phyloP scores from a whole-genome alignment of 495 filamentous ascomycete genomes.

The Apodospora peruviana region DNA sequence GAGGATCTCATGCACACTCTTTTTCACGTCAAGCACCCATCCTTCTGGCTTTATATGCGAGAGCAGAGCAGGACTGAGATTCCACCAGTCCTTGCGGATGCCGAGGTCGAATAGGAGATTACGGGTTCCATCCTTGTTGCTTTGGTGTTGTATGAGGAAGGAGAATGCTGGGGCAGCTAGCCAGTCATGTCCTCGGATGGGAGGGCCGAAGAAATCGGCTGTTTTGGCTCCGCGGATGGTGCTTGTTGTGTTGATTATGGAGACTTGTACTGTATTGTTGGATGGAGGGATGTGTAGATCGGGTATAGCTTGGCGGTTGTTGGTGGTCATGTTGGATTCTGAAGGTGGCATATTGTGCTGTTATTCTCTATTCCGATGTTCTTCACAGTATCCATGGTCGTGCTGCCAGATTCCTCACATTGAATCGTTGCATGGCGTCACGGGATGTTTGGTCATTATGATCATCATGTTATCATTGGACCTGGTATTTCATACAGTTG shows the following conservation, averaged over 20 bases:
- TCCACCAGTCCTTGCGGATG: conserved; percentile 45
- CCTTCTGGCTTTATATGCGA: conserved; percentile 13
- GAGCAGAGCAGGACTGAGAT: conserved; percentile 32
- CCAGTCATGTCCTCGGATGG: conserved; percentile 34
- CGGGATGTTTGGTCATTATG: too few relatives aligned
- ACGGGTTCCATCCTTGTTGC: conserved; percentile 17
- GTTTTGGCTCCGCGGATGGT: conserved; percentile 28
- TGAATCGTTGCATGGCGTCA: too few relatives aligned
- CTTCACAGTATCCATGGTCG: too few relatives aligned
- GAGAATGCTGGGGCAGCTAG: conserved; percentile 42
- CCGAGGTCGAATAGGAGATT: conserved; percentile 57
- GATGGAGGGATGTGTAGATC: conserved; percentile 45
- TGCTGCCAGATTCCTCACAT: too few relatives aligned
- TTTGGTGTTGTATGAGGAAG: conserved; percentile 50
- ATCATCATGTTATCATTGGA: too few relatives aligned
- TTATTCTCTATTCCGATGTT: too few relatives aligned
- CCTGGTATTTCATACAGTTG: too few relatives aligned
- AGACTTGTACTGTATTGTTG: conserved; percentile 41
- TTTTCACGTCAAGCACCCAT: conserved; percentile 32
- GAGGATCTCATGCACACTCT: conserved; percentile 47
- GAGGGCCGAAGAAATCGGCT: conserved; percentile 33
- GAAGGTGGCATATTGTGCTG: too few relatives aligned
- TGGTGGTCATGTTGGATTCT: too few relatives aligned
- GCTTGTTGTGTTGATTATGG: conserved; percentile 49
- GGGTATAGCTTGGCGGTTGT: too few relatives aligned